Conservation (phyloP, 73 alveolate species). For the Symbiodinium pilosum region DNA sequence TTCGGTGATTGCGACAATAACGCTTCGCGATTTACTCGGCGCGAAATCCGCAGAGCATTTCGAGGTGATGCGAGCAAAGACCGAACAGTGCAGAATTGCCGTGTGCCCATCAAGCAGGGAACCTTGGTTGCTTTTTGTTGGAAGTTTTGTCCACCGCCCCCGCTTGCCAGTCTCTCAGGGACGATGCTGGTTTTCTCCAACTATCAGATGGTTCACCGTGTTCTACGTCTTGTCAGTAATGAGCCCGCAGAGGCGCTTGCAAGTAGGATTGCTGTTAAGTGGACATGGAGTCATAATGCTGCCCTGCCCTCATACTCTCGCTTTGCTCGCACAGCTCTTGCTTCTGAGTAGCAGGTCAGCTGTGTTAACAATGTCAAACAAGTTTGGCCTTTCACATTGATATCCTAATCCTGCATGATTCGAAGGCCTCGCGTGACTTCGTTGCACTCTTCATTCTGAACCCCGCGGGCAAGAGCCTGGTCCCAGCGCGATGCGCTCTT, state of each 20-base stretch:
- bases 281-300: too few relatives aligned
- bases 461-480: background rate
- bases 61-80: background rate
- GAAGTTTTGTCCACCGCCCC: too few relatives aligned
- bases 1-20: slow-evolving; percentile 46
- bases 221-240: background rate
- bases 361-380: too few relatives aligned
- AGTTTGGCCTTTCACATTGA: too few relatives aligned
- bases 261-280: too few relatives aligned
- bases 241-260: background rate
- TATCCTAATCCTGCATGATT: too few relatives aligned
- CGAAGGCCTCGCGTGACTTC: slow-evolving; percentile 3
- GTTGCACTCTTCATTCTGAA: background rate
- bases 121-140: too few relatives aligned
- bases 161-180: too few relatives aligned
- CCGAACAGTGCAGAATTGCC: background rate
- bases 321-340: too few relatives aligned
- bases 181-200: background rate
- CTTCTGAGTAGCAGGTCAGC: too few relatives aligned
- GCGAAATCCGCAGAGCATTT: background rate
- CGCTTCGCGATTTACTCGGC: background rate
- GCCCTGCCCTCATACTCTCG: too few relatives aligned
- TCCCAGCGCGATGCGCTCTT: background rate
- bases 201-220: background rate
- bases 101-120: slow-evolving; percentile 6